phyloP scores from a whole-genome alignment of 2,329 filamentous ascomycete species.

The Pseudopyricularia javanii region DNA sequence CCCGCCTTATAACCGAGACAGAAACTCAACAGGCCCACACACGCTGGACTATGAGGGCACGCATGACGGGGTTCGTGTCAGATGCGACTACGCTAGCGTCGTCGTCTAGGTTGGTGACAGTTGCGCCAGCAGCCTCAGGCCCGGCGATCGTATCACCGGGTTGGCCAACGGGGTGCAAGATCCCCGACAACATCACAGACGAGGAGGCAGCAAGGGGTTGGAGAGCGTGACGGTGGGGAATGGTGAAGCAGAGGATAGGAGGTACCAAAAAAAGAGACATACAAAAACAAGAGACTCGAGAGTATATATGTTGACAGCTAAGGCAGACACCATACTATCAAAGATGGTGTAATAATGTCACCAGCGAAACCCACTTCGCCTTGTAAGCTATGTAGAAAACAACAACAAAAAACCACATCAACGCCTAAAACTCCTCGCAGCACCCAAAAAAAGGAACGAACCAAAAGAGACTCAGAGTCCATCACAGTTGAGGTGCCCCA shows the following conservation, averaged over 20 bases:
- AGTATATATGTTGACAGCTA: too few relatives aligned
- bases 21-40: slow-evolving; percentile 14
- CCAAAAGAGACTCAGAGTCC: background rate
- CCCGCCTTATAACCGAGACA: background rate
- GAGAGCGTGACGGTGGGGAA: slow-evolving; percentile 18
- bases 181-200: slow-evolving; percentile 30
- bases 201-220: slow-evolving; percentile 26
- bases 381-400: too few relatives aligned
- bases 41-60: slow-evolving; percentile 11
- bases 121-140: slow-evolving; percentile 27
- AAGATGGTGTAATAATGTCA: too few relatives aligned
- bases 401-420: too few relatives aligned
- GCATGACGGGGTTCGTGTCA: background rate
- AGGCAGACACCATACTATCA: too few relatives aligned
- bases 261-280: too few relatives aligned
- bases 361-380: too few relatives aligned
- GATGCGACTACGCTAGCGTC: slow-evolving; percentile 31
- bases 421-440: too few relatives aligned
- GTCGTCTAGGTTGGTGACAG: slow-evolving; percentile 31
- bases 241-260: too few relatives aligned
- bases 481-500: background rate
- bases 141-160: slow-evolving; percentile 34
- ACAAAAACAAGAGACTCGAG: too few relatives aligned
- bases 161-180: slow-evolving; percentile 27
- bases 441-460: background rate